A percentile compares a stretch with the other conserved stretches of the same genome.
Evolutionary conservation across 2,329 filamentous ascomycete species (phyloP).

Genomic region (Elsinoe batatas): DNA sequence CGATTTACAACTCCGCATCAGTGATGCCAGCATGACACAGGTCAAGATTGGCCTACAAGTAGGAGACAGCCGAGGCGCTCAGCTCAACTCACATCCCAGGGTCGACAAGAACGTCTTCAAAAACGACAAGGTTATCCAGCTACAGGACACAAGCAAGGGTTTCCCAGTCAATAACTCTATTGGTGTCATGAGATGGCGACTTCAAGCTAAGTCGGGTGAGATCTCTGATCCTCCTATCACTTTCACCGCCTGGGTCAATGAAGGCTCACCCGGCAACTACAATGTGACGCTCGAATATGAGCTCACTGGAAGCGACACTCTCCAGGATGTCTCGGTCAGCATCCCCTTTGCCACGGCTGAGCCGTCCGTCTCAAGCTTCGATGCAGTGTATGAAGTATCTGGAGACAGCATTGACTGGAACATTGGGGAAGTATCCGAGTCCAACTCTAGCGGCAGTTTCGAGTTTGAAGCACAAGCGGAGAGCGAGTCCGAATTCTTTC

Average conservation of each 20-base stretch:
- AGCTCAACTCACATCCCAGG: constrained; percentile 93
- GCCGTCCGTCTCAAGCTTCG: constrained; percentile 82
- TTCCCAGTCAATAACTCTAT: constrained; percentile 94
- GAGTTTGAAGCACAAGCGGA: constrained; percentile 87
- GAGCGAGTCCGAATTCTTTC: constrained; percentile 94
- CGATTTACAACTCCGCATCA: constrained; percentile 82
- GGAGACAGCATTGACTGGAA: constrained; percentile 92
- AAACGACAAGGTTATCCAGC: constrained; percentile 72
- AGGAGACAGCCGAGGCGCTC: constrained; percentile 68
- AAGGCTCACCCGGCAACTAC: constrained; percentile 67
- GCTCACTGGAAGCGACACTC: constrained; percentile 64
- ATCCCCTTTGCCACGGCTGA: constrained; percentile 82
- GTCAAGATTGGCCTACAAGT: constrained; percentile 75
- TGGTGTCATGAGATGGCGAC: constrained; percentile 86
- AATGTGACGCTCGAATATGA: constrained; percentile 95
- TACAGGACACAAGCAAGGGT: constrained; percentile 75
- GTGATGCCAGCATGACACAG: constrained; percentile 81
- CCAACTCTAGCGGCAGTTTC: constrained; percentile 75
- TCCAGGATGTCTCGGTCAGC: constrained; percentile 76
- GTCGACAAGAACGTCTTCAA: constrained; percentile 86
- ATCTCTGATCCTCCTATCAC: constrained; percentile 76
- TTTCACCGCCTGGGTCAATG: constrained; percentile 97
- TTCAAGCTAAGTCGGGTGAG: constrained; percentile 71
- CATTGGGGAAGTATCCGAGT: constrained; percentile 74
- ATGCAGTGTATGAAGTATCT: constrained; percentile 86